These are phyloP conservation scores for Sphaerulina musiva DNA, from an alignment of 2,329 filamentous ascomycete genomes.

Conservation along the genomic window DNA sequence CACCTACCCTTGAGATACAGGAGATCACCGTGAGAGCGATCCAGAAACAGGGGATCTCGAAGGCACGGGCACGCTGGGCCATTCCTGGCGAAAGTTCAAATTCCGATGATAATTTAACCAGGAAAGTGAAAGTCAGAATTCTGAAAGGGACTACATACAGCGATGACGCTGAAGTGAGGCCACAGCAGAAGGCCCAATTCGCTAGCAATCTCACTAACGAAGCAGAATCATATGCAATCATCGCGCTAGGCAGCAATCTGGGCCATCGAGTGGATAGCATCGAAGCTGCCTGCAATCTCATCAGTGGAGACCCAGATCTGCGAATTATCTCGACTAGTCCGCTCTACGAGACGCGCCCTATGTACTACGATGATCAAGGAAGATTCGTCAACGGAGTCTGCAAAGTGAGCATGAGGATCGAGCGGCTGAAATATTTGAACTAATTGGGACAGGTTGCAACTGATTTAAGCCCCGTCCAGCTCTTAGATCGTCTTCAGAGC, in stretches of 20 bases:
- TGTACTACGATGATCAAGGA: constrained; percentile 89
- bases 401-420: constrained; percentile 57
- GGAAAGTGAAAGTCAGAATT: no score
- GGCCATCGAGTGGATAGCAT: constrained; percentile 81
- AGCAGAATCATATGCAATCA: constrained; percentile 43
- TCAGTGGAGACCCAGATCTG: constrained; percentile 63
- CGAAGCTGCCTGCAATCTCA: constrained; percentile 70
- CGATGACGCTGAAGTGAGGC: no score
- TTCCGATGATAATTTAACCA: no score
- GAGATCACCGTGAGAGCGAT: not conserved
- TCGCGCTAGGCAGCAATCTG: constrained; percentile 89
- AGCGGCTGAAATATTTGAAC: not conserved
- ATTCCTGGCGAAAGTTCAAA: no score
- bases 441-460: constrained; percentile 64
- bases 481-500: constrained; percentile 73
- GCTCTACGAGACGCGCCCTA: constrained; percentile 89
- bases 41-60: not conserved
- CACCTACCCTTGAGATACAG: not conserved
- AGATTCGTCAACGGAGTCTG: constrained; percentile 88
- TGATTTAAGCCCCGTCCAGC: constrained; percentile 61
- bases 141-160: no score
- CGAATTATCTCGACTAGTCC: constrained; percentile 72
- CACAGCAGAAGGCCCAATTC: not conserved
- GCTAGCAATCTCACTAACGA: not conserved
- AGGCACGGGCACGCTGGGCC: not conserved